Percentiles rank a stretch among this genome's conserved stretches.
Conservation (phyloP, 768 basidiomycete genomes). For the Trichaptum fuscoviolaceum region DNA sequence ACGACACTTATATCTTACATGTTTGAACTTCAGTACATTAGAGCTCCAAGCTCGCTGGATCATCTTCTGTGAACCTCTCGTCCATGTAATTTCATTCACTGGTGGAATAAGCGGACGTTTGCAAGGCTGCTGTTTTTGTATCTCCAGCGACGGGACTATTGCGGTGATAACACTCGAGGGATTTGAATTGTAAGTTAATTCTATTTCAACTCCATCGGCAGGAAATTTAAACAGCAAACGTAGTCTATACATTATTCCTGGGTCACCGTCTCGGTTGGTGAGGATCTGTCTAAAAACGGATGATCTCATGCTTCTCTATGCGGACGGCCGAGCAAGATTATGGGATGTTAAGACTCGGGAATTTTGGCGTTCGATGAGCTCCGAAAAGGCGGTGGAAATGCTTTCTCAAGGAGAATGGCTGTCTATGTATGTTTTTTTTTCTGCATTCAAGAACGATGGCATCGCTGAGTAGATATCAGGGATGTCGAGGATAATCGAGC, state of each 20-base stretch:
- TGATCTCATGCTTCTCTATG: conserved; percentile 72
- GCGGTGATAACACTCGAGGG: conserved; percentile 71
- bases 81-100: conserved; percentile 50
- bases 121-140: conserved; percentile 63
- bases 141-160: conserved; percentile 76
- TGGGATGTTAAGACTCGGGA: conserved; percentile 86
- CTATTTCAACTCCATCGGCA: conserved; percentile 7
- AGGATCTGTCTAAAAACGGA: conserved; percentile 60
- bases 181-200: conserved; percentile 66
- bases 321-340: conserved; percentile 68
- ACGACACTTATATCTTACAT: not conserved
- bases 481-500: not conserved
- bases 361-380: conserved; percentile 76
- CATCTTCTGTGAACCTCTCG: conserved; percentile 63
- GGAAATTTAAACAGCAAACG: not conserved
- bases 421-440: conserved; percentile 46
- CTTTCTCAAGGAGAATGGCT: conserved; percentile 70
- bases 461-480: not conserved
- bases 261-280: conserved; percentile 61
- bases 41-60: conserved; percentile 67
- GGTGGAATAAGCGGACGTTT: conserved; percentile 51
- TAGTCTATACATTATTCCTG: conserved; percentile 81
- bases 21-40: conserved; percentile 42
- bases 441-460: too few relatives aligned
- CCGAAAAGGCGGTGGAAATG: conserved; percentile 73